Evolutionary conservation across 2,329 filamentous ascomycete genomes (phyloP).

Genomic region (Davidsoniella neocaledoniae): DNA sequence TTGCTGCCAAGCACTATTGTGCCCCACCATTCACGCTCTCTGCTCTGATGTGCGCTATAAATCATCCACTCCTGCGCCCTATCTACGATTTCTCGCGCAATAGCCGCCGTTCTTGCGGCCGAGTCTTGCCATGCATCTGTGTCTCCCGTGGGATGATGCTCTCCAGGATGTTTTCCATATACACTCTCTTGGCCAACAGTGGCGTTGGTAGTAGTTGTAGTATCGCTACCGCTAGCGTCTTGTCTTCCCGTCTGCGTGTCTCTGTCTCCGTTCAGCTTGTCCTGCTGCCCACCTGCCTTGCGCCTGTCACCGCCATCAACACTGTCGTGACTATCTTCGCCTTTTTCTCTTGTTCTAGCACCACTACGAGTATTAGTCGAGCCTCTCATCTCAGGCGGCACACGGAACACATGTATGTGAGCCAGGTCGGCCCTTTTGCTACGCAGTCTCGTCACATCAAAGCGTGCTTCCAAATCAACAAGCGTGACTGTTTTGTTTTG

Average conservation of each 20-base stretch:
- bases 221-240: too few species aligned
- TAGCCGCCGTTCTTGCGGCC: slow-evolving; percentile 11
- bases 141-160: too few species aligned
- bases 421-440: slow-evolving; percentile 24
- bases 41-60: slow-evolving; percentile 29
- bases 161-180: too few species aligned
- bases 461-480: slow-evolving; percentile 37
- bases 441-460: slow-evolving; percentile 33
- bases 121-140: neutral
- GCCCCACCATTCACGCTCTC: slow-evolving; percentile 38
- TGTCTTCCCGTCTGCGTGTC: too few species aligned
- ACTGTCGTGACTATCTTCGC: neutral
- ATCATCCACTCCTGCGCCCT: slow-evolving; percentile 32
- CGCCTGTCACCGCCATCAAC: too few species aligned
- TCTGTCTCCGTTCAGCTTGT: too few species aligned
- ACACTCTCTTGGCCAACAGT: too few species aligned
- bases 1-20: slow-evolving; percentile 32
- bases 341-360: too few species aligned
- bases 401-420: slow-evolving; percentile 34
- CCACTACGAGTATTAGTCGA: slow-evolving; percentile 2
- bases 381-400: slow-evolving; percentile 19
- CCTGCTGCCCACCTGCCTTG: too few species aligned
- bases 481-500: slow-evolving; percentile 33
- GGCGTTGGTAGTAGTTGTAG: too few species aligned
- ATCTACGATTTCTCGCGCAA: slow-evolving; percentile 22